phyloP scores from a whole-genome alignment of 2,329 filamentous ascomycete genomes.

The Elsinoe ampelina region DNA sequence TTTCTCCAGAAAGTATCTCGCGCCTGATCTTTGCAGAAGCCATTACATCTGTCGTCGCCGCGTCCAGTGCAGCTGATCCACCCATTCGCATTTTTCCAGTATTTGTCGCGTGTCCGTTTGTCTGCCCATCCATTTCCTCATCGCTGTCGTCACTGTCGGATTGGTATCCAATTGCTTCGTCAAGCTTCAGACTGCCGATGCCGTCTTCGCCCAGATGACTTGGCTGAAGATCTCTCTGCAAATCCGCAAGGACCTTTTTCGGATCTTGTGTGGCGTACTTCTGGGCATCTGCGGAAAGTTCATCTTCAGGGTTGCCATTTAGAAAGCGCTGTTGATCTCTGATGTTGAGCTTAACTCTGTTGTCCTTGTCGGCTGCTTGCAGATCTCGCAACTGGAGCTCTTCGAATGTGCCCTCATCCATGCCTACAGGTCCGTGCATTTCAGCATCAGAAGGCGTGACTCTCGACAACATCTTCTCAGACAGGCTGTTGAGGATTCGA shows the following conservation, averaged over 20 bases:
- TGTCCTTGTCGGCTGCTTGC: constrained; percentile 61
- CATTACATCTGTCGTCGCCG: constrained; percentile 58
- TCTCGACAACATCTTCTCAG: constrained; percentile 85
- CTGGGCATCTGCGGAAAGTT: constrained; percentile 40
- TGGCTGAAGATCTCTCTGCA: constrained; percentile 54
- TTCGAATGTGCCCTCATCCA: constrained; percentile 65
- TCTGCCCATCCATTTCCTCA: constrained; percentile 42
- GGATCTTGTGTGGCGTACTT: constrained; percentile 63
- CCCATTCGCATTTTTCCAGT: constrained; percentile 52
- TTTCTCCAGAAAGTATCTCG: constrained; percentile 19
- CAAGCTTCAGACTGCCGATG: constrained; percentile 39
- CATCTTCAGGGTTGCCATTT: constrained; percentile 38
- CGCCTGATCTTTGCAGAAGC: constrained; percentile 50
- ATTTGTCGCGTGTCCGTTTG: constrained; percentile 18
- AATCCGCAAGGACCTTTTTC: constrained; percentile 52
- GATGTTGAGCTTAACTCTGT: constrained; percentile 74
- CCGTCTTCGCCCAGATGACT: constrained; percentile 25
- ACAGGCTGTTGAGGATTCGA: constrained; percentile 77
- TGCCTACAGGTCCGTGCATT: constrained; percentile 53
- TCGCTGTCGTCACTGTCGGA: constrained; percentile 53
- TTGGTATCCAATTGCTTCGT: constrained; percentile 56
- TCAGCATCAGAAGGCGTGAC: constrained; percentile 71
- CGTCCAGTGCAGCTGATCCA: constrained; percentile 55
- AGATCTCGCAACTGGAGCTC: constrained; percentile 73
- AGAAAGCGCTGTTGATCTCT: constrained; percentile 82